Conservation (phyloP, 2,329 filamentous ascomycete species). For the Cytospora paraplurivora region DNA sequence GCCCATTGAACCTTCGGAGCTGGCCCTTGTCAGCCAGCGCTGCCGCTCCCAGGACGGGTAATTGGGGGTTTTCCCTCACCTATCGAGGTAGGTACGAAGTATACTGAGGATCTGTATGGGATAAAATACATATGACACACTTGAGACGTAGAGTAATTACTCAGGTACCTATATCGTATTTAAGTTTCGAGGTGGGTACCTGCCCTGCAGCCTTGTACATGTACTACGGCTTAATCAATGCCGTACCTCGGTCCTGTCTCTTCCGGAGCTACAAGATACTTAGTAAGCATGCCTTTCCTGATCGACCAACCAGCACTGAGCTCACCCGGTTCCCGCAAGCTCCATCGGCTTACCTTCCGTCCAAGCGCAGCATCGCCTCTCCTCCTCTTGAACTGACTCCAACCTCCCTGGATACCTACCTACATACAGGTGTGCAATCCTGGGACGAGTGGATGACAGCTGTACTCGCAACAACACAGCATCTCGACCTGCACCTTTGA, state of each 20-base stretch:
- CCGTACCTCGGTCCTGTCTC: too few species aligned
- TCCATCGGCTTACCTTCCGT: neutral
- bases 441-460: constrained; percentile 24
- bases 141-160: too few species aligned
- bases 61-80: too few species aligned
- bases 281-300: neutral
- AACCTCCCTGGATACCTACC: constrained; percentile 5
- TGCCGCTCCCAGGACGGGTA: too few species aligned
- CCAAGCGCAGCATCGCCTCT: constrained; percentile 1
- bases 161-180: neutral
- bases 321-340: neutral
- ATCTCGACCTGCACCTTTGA: constrained; percentile 22
- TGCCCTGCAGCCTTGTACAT: too few species aligned
- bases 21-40: neutral
- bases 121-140: too few species aligned
- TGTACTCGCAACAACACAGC: constrained; percentile 19
- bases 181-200: neutral
- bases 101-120: too few species aligned
- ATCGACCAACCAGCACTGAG: neutral
- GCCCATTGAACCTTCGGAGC: neutral
- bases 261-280: neutral
- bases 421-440: constrained; percentile 20
- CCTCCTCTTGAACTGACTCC: neutral
- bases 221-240: too few species aligned
- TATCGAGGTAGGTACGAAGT: neutral